Base-by-base conservation (phyloP, 1,139 yeast species). In the Saccharomyces hybrid region DNA sequence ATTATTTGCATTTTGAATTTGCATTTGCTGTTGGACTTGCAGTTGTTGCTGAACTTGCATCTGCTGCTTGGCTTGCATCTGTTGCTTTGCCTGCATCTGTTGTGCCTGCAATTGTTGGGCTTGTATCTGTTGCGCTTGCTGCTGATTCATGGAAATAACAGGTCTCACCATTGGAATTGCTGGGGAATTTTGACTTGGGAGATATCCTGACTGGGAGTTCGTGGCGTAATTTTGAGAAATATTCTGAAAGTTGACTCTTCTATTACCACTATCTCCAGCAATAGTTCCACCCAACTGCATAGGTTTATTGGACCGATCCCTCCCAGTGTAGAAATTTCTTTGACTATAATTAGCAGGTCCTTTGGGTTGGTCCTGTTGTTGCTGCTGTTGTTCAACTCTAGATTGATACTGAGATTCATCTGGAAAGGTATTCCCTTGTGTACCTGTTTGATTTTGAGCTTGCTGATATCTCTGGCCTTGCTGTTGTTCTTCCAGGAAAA, bases 191-290 rank as follows among this genome's bases (percentile, higher is more conserved):
- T 38, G 44, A 38, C 44, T n/a, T 16, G 44, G n/a, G 20, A 38
- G 44, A 20, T 38, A 38, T 20, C 44, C 44, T 20, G 44, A 38
- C 13, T 38, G 44, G 20, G 44, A 38, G 44, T 38, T 38, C 11
- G 25, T 11, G 5, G 25, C 25, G n/a, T 38, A 38, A 5, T 38
- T 38, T 38, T 38, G 44, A 20, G 44, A 11, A 7, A 38, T 20
- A 38, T 41, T 51, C 50, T 25, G 56, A 55, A 20, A 56, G 55
- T 11, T 56, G 56, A 25, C 26, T 31, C 28, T 52, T 52, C 23
- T 53, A 38, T 23, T 42, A 42, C 44, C 23, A 16, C 25, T 38
- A 38, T 38, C 44, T 5, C 25, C 44, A 4, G n/a, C 44, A 38
- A 9, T 26, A 44, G 51, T 25, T 48, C 29, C 20, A 49, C 29